A percentile compares a stretch with the other conserved stretches of the same genome.
These are phyloP conservation scores for Podospora didyma DNA, from an alignment of 495 filamentous ascomycete genomes.

Conservation along the genomic window DNA sequence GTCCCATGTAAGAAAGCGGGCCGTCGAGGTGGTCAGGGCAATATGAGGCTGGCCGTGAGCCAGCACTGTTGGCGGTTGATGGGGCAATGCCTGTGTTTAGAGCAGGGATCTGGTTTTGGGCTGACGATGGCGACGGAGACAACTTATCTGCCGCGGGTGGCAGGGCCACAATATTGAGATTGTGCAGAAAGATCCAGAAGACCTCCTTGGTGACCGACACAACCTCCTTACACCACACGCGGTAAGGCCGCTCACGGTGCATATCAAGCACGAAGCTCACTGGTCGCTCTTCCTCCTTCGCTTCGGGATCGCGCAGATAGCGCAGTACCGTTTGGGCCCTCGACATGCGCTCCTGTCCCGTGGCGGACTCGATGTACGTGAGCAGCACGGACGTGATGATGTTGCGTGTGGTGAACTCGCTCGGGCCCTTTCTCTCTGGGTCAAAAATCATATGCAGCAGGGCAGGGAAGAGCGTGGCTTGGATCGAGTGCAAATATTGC, in stretches of 20 bases:
- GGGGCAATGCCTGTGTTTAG: no score
- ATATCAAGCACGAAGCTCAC: constrained; percentile 86
- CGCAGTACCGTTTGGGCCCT: constrained; percentile 66
- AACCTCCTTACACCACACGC: constrained; percentile 90
- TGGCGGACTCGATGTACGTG: constrained; percentile 67
- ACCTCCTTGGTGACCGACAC: constrained; percentile 94
- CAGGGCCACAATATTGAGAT: constrained; percentile 78
- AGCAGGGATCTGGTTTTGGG: constrained; percentile 12
- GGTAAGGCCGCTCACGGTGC: constrained; percentile 80
- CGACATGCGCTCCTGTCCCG: constrained; percentile 48
- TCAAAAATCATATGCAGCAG: constrained; percentile 88
- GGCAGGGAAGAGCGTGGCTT: constrained; percentile 77
- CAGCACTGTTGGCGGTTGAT: no score
- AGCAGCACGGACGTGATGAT: constrained; percentile 85
- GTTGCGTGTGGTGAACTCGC: constrained; percentile 87
- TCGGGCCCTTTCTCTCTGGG: constrained; percentile 93
- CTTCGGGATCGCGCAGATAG: constrained; percentile 78
- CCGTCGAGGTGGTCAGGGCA: constrained; percentile 28
- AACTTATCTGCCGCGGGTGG: constrained; percentile 8
- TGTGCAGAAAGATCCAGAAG: constrained; percentile 98
- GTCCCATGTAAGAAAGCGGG: constrained; percentile 51
- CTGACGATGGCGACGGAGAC: neutral
- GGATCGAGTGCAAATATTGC: constrained; percentile 73
- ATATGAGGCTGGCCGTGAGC: no score
- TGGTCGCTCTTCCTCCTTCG: constrained; percentile 68